Base-by-base conservation (phyloP, 2,329 filamentous ascomycete species). In the Bimuria novae-zelandiae region DNA sequence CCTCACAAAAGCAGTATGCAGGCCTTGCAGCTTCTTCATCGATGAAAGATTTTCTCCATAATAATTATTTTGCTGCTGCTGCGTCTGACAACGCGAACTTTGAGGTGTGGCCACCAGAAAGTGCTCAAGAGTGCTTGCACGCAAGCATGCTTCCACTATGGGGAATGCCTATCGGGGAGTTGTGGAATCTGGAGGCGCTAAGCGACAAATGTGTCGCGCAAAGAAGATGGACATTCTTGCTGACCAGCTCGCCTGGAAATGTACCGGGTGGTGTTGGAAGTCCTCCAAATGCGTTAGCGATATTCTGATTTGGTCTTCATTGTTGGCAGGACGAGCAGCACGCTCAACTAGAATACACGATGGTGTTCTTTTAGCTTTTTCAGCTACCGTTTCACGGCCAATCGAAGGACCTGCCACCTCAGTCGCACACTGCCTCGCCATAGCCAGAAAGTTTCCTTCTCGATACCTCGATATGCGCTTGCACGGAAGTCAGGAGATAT, bases 1-100 rank as follows among this genome's bases (percentile, higher is more conserved):
- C 17, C 8, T 22, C 36, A 3, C 4, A 27, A 27, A 4, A 41
- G 14, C 52, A 65, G 3, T 66, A 64, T 21, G 62, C 73, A 60
- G 68, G 80, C 74, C 83, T 97, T 94, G 86, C 96, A 91, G 76
- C 90, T 88, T 77, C 89, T 82, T 73, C 96, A 85, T 67, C 92
- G 83, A 69, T 92, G 93, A 75, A 89, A 84, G 75, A 97, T 79
- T 84, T 97, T 88, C 62, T 92, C 92, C 78, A 90, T 86, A 89
- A 97, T 42, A 54, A 42, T 0, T 64, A 64, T 43, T 64, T 61
- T 27, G 57, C 64, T 3, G 69, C 70, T 16, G 68, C 65, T 12
- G 70, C 63, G 16, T 59, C 62, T 1, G 70, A 77, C 48, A 61
- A 69, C 4, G 70, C 59, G 23, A 72, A 69, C 4, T 71, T 74